phyloP scores from a whole-genome alignment of 176 grass and related monocot species.

The Musa itinerans region DNA sequence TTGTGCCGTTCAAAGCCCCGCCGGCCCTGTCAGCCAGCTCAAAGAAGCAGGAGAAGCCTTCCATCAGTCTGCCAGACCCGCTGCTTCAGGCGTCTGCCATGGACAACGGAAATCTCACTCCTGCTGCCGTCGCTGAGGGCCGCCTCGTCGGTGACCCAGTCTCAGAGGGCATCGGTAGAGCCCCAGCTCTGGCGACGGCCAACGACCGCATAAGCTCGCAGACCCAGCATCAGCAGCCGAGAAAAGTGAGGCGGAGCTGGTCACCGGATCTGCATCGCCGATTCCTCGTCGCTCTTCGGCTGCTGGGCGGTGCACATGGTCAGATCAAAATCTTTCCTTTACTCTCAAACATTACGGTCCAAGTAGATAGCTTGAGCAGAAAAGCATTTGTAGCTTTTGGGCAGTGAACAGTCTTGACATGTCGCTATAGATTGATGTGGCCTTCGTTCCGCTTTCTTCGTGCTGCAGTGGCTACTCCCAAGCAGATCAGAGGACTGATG shows the following conservation, averaged over 20 bases:
- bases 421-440: too few species aligned
- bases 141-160: neutral
- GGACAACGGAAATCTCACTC: neutral
- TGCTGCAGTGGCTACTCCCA: conserved; percentile 77
- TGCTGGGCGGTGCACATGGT: conserved; percentile 85
- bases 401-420: too few species aligned
- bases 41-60: conserved; percentile 19
- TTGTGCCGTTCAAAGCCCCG: conserved; percentile 26
- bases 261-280: conserved; percentile 74
- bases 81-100: conserved; percentile 1
- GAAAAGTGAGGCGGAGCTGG: conserved; percentile 88
- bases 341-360: neutral
- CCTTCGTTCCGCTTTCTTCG: neutral
- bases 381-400: too few species aligned
- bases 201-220: conserved; percentile 23
- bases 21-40: conserved; percentile 12
- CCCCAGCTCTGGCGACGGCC: conserved; percentile 6
- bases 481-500: conserved; percentile 93
- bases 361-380: too few species aligned
- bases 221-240: conserved; percentile 24
- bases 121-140: conserved; percentile 10
- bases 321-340: conserved; percentile 6
- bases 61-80: conserved; percentile 1
- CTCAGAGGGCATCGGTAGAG: conserved; percentile 3
- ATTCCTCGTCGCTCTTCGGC: conserved; percentile 53